A percentile compares a stretch with the other conserved stretches of the same genome.
Conservation (phyloP, 208 protist genomes). For the Leishmania aethiopica region DNA sequence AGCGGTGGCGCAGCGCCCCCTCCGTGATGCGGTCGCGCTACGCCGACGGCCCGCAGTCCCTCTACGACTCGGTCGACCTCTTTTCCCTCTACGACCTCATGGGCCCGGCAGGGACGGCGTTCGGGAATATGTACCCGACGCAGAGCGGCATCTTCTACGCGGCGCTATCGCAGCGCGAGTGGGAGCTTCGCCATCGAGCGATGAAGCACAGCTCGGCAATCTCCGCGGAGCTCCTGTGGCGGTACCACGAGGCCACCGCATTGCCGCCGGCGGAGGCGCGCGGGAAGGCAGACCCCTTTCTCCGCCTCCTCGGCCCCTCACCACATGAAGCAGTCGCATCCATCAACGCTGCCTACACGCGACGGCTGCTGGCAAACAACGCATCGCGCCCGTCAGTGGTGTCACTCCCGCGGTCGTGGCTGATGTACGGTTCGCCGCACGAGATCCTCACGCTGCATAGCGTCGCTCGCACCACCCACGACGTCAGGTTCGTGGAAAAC, state of each 20-base stretch:
- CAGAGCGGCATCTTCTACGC: conserved; percentile 57
- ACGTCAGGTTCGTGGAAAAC: neutral
- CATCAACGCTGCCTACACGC: conserved; percentile 2
- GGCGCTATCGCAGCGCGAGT: conserved; percentile 42
- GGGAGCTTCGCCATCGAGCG: conserved; percentile 17
- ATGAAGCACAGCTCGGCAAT: conserved; percentile 16
- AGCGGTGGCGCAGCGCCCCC: conserved; percentile 32
- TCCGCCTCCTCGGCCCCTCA: conserved; percentile 21
- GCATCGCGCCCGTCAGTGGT: conserved; percentile 7
- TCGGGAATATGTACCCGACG: conserved; percentile 68
- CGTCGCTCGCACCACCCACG: conserved; percentile 7
- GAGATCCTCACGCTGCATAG: conserved; percentile 53
- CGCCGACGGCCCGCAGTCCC: conserved; percentile 32
- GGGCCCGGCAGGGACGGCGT: conserved; percentile 51
- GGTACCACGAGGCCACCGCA: neutral
- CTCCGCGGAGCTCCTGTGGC: conserved; percentile 26
- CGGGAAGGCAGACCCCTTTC: conserved; percentile 3
- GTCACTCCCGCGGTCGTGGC: conserved; percentile 46
- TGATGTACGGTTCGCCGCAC: conserved; percentile 40
- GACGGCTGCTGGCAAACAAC: conserved; percentile 2
- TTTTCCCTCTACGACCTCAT: conserved; percentile 91
- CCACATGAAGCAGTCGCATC: conserved; percentile 13
- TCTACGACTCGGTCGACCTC: conserved; percentile 54
- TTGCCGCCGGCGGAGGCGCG: neutral
- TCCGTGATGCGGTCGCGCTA: conserved; percentile 27